Evolutionary conservation across 2,329 filamentous ascomycete species (phyloP), one percentile per base, ranked within the genome.

Genomic region (Hymenoscyphus scutula): DNA sequence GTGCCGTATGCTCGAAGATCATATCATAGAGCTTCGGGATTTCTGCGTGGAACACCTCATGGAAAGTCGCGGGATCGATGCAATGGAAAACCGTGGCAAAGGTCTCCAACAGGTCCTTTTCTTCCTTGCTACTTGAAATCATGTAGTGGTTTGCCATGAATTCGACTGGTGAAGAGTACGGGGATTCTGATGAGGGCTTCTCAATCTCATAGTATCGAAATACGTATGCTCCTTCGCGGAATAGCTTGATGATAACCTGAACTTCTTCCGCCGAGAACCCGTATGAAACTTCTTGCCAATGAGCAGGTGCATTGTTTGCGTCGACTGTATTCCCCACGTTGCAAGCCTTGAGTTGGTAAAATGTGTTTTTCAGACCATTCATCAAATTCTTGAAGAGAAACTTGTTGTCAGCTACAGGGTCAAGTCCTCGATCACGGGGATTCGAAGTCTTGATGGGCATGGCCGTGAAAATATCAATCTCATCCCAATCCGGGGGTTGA

Each of bases 11-110:
- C 74, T 98, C 92, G 74, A 98, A 97, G 78, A 97, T 97, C 84
- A 98, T 94, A 67, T 97, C 90, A 75, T 99, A 98, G 41, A 99
- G 85, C 76, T 92, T 91, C 41, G 94, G 94, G 64, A 99, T 98
- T 78, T 98, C 95, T 64, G 93, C 91, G 74, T 97, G 91, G 75
- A 99, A 99, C 48, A 99, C 92, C 78, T 99, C 95, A 72, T 99
- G 93, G 74, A 99, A 99, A 0, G 94, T 97, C 11, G 96, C 95
- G 1, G 95, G 95, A 73, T 99, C 95, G 67, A 99, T 95, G 76
- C 94, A 96, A 74, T 99, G 95, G 74, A 99, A 99, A 30, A 99
- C 93, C 0, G 95, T 98, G 1, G 94, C 95, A 75, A 99, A 99
- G 2, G 92, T 96, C 79, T 99, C 96, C 6, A 99, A 82, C 8